Evolutionary conservation across 768 basidiomycete genomes (phyloP).

Genomic region (Chiua virens): DNA sequence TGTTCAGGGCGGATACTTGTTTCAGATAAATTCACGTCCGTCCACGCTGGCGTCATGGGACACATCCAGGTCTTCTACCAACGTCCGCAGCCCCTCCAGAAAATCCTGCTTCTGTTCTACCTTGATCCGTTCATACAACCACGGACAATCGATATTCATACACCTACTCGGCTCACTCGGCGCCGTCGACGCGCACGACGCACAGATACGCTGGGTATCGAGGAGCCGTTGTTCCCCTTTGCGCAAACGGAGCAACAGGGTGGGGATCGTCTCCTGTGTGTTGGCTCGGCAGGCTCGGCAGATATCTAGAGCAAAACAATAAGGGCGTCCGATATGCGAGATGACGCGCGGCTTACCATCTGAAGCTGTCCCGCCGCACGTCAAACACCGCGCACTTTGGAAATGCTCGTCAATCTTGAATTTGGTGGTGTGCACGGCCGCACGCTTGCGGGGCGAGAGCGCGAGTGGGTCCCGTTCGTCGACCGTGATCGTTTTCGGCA

Average conservation of each 20-base stretch:
- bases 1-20: too few relatives aligned
- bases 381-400: slow-evolving; percentile 63
- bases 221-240: slow-evolving; percentile 53
- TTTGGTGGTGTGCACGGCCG: slow-evolving; percentile 33
- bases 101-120: slow-evolving; percentile 42
- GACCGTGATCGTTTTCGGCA: slow-evolving; percentile 61
- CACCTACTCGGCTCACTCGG: slow-evolving; percentile 65
- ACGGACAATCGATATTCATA: slow-evolving; percentile 84
- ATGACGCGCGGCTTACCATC: slow-evolving; percentile 40
- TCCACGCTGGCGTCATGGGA: neutral
- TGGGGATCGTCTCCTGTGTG: slow-evolving; percentile 54
- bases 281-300: slow-evolving; percentile 59
- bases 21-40: neutral
- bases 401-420: slow-evolving; percentile 77
- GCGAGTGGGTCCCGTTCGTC: slow-evolving; percentile 36
- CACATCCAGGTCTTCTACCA: slow-evolving; percentile 31
- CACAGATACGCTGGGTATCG: slow-evolving; percentile 68
- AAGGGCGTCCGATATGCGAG: neutral
- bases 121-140: slow-evolving; percentile 73
- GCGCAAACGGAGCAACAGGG: slow-evolving; percentile 54
- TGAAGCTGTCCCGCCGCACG: slow-evolving; percentile 57
- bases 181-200: slow-evolving; percentile 61
- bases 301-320: slow-evolving; percentile 42
- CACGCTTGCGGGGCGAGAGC: slow-evolving; percentile 37
- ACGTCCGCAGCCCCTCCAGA: slow-evolving; percentile 28